Base-by-base conservation (phyloP, 1,284 basidiomycete species). In the Tetrapyrgos nigripes region DNA sequence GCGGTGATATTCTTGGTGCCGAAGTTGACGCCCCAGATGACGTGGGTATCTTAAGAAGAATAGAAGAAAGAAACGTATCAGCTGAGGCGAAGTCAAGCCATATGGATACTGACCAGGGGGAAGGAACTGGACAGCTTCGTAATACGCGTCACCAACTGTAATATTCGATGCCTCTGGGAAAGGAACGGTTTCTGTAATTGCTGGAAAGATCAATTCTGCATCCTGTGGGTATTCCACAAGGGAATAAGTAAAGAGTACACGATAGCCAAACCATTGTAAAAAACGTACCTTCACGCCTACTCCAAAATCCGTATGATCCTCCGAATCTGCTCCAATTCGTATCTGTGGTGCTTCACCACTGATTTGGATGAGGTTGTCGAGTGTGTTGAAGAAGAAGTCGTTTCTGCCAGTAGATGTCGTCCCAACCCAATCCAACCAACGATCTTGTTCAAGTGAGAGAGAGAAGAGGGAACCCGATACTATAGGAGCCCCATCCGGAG, bases 401-500 rank as follows among this genome's bases (percentile, higher is more conserved):
- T 61, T 57, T 28, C 46, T 17, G n/a, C n/a, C n/a, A n/a, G n/a
- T 33, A 29, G 54, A 51, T 4, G 45, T 50, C 4, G 50, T 48
- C 11, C 55, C 55, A 43, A 51, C 44, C 55, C 87, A 89, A 59
- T 87, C 85, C 11, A 78, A 75, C 86, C 86, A 89, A 14, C 83
- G 74, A 64, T 89, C 87, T 67, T 88, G 83, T 67, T 89, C 88
- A 55, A 90, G 82, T n/a, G 86, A 89, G 62, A 89, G 80, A 0
- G 84, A 86, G 28, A 89, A 64, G 13, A 87, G 73, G 2, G 83
- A 79, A 11, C 73, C 74, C 1, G 77, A 76, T 11, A 86, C 58
- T 1, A 53, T 26, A 27, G 51, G 40, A 11, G 59, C 45, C 23
- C 43, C 55, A 31, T 35, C 24, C 5, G 55, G 55, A 13, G 51